Evolutionary conservation across 2,329 filamentous ascomycete species (phyloP), one percentile per base, ranked within the genome.

Genomic region (Colletotrichum camelliae): DNA sequence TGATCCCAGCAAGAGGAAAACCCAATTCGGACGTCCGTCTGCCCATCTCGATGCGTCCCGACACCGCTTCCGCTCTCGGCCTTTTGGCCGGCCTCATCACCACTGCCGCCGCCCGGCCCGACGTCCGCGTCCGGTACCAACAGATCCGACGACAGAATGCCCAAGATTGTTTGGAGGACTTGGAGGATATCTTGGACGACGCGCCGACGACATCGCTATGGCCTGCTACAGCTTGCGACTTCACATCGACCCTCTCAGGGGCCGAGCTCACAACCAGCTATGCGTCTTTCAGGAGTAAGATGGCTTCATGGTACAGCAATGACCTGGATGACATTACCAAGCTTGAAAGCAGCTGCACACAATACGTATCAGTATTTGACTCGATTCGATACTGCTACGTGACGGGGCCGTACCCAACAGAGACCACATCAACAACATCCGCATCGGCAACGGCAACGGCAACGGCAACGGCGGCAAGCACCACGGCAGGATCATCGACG

Each of bases 291-390:
- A 48, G 74, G 27, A 76, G 33, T 37, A 70, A 65, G 3, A 74
- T 76, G 74, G 58, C 74, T 21, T 76, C 74, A 3, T 76, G 74
- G 74, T 76, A 76, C 70, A 39, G 15, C 4, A 61, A 74, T n/a
- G 74, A 76, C 7, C 48, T 69, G 8, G 74, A 76, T 3, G 74
- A 76, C 33, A 76, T 76, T 3, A 68, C 74, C 9, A 76, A 65
- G 35, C n/a, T 76, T 6, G 70, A 73, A 24, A 39, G 55, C 33
- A 76, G 74, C 70, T 76, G 74, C 58, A 76, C 74, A 0, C 74
- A 76, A 27, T 76, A 76, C 4, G 43, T 39, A 0, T 76, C 74
- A 1, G 21, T 76, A 4, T 55, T 76, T 9, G 60, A 27, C 9
- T 65, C 58, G 7, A 69, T 76, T 9, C 57, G 74, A n/a, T 65